Percentiles rank a stretch among this genome's conserved stretches.
These are phyloP conservation scores for Mycena vulgaris DNA, from an alignment of 768 basidiomycete species.

Conservation along the genomic window DNA sequence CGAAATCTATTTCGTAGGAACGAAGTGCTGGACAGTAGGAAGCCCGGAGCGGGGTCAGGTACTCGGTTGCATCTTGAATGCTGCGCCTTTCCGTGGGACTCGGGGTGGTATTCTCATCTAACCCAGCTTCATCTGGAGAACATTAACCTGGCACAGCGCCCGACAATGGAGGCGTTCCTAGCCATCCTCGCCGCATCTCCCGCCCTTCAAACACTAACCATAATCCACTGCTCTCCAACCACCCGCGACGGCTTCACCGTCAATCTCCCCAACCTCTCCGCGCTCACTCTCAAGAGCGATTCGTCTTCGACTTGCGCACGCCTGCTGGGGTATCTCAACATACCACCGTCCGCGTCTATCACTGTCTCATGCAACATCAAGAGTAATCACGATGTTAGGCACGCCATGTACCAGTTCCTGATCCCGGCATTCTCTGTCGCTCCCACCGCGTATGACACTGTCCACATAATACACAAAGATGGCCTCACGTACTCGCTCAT, in stretches of 20 bases:
- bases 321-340: conserved; percentile 15
- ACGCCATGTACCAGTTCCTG: conserved; percentile 10
- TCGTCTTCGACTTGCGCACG: conserved; percentile 5
- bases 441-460: conserved; percentile 15
- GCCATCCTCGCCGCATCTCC: conserved; percentile 26
- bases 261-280: conserved; percentile 24
- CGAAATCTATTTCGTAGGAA: conserved; percentile 26
- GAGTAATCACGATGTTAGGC: not conserved
- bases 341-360: conserved; percentile 24
- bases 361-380: not conserved
- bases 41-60: not conserved
- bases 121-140: conserved; percentile 34
- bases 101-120: conserved; percentile 31
- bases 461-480: conserved; percentile 10
- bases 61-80: conserved; percentile 26
- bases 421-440: conserved; percentile 18
- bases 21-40: conserved; percentile 7
- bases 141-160: conserved; percentile 18
- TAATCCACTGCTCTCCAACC: conserved; percentile 19
- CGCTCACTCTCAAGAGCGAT: conserved; percentile 15
- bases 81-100: conserved; percentile 40
- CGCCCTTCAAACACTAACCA: conserved; percentile 20
- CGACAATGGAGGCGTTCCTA: conserved; percentile 27
- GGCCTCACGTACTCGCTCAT: conserved; percentile 5
- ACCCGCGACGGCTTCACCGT: conserved; percentile 13